Percentiles rank a stretch among this genome's conserved stretches.
Conservation (phyloP, 306 rosid species). For the Styphnolobium japonicum region DNA sequence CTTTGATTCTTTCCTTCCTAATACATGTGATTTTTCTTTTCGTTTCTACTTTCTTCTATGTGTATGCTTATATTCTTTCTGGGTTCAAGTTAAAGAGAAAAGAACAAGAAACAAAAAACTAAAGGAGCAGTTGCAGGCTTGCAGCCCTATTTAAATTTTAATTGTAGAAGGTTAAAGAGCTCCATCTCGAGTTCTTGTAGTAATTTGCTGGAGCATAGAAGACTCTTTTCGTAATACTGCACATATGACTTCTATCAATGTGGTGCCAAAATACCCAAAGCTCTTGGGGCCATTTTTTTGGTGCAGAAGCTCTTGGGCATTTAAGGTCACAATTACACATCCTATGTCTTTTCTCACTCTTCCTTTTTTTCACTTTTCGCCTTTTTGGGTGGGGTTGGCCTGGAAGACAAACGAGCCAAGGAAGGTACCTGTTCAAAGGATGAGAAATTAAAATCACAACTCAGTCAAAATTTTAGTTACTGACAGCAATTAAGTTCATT, state of each 20-base stretch:
- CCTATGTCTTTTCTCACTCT: background rate
- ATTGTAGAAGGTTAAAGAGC: background rate
- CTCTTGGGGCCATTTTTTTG: no score
- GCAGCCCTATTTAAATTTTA: background rate
- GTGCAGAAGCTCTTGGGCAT: no score
- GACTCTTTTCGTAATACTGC: background rate
- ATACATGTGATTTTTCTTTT: background rate
- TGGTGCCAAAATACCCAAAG: background rate
- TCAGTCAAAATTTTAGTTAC: background rate
- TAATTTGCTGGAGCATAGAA: background rate
- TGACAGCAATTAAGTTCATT: background rate
- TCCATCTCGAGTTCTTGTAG: background rate
- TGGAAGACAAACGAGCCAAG: background rate
- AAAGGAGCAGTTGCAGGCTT: background rate
- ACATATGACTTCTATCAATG: background rate
- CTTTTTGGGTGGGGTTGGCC: background rate
- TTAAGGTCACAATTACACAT: background rate
- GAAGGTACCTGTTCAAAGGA: background rate
- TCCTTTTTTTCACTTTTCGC: background rate
- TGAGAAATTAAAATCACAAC: no score
- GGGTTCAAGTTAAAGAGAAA: conserved; percentile 11
- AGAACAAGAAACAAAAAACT: conserved; percentile 14
- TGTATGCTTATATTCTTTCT: conserved; percentile 7
- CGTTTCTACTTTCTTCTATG: background rate
- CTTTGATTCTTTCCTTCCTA: background rate